Conservation (phyloP, 108 stramenopile species). For the Phaeodactylum tricornutum region DNA sequence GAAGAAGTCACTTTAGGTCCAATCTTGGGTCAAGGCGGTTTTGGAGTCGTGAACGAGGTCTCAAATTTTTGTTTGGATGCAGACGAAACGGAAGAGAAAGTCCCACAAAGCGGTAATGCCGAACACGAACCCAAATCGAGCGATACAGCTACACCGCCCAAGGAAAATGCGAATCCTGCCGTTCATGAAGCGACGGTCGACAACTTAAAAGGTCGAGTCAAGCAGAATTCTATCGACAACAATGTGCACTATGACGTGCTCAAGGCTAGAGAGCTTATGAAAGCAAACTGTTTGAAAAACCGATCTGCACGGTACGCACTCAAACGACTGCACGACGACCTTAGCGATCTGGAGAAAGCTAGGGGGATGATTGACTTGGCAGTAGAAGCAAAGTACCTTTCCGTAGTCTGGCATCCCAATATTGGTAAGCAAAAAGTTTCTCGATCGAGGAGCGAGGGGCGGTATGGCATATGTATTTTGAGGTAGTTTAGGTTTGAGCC, state of each 20-base stretch:
- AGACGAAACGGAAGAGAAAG: slow-evolving; percentile 1
- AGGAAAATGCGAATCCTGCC: not conserved
- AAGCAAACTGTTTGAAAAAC: slow-evolving; percentile 29
- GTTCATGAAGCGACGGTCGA: not conserved
- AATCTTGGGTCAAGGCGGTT: slow-evolving; percentile 51
- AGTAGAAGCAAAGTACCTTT: slow-evolving; percentile 57
- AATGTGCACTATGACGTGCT: slow-evolving; percentile 36
- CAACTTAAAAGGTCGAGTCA: not conserved
- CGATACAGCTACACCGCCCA: not conserved
- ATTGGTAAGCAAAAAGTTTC: slow-evolving; percentile 34
- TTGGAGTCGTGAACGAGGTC: slow-evolving; percentile 47
- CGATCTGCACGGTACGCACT: slow-evolving; percentile 65
- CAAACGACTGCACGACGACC: slow-evolving; percentile 39
- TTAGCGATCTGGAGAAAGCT: slow-evolving; percentile 33
- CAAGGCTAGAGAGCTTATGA: slow-evolving; percentile 24
- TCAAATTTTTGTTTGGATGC: slow-evolving; percentile 7
- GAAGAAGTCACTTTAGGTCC: slow-evolving; percentile 31
- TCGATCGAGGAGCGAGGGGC: too few species aligned
- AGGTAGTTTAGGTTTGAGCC: too few species aligned
- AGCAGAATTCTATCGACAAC: too few species aligned
- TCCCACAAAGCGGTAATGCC: not conserved
- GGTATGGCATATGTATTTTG: too few species aligned
- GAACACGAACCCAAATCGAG: not conserved
- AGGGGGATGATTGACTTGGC: slow-evolving; percentile 61
- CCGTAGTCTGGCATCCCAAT: slow-evolving; percentile 40